Evolutionary conservation across 2,329 filamentous ascomycete genomes (phyloP), one percentile per base, ranked within the genome.

Genomic region (Seiridium unicorne): DNA sequence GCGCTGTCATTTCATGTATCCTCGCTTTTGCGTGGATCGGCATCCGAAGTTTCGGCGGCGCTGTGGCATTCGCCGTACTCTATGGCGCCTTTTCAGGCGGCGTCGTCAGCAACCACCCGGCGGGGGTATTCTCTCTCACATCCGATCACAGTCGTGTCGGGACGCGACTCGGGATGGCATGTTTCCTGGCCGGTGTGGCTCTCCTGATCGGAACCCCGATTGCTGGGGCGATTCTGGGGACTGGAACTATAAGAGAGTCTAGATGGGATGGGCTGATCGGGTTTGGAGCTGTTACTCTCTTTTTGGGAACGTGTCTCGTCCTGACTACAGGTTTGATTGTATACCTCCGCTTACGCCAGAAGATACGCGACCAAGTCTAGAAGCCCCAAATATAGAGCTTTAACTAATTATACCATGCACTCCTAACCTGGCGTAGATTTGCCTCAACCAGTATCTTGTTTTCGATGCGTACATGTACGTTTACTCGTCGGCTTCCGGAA

Each of bases 61-160:
- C 79, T 35, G 68, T 78, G 26, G 74, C 73, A 2, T 80, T 80
- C 58, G 72, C 71, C 48, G 64, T 78, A 34, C 62, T 82, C 26
- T 82, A 81, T 60, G 80, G 80, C n/a, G 67, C 76, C 42, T 77
- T 78, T 59, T 77, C 78, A 0, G 78, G 78, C 3, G 77, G 74
- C n/a, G 70, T 81, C 18, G 75, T 81, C 54, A 73, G 72, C 57
- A 68, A 81, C 44, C 73, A 74, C n/a, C 75, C 77, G 3, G 74
- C 75, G n/a, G 73, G 75, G 7, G 69, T 80, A 13, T 71, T 76
- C 31, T 63, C 62, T 2, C 61, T 79, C 42, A 70, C 74, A 4
- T 68, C 70, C 2, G 77, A 81, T 47, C 68, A 76, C 64, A 65
- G 70, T 55, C 62, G 63, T 9, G 62, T 72, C 13, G 76, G 76